These are phyloP conservation scores for Penicillium alfredii DNA, from an alignment of 495 filamentous ascomycete genomes.

Conservation along the genomic window DNA sequence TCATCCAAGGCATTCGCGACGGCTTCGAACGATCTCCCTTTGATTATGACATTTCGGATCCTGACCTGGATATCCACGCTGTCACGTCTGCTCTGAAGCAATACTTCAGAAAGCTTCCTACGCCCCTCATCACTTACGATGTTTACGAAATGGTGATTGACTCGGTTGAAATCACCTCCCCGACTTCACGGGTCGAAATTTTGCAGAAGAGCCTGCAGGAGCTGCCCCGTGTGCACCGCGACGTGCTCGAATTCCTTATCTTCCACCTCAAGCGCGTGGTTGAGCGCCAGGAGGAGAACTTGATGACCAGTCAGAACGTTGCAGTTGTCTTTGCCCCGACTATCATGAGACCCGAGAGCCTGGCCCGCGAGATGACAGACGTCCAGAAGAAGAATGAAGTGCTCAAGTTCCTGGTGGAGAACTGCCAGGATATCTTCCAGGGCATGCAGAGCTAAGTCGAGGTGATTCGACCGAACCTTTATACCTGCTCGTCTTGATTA, in stretches of 20 bases:
- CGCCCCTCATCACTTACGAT: constrained; percentile 85
- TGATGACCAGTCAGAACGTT: constrained; percentile 91
- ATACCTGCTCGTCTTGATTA: background rate
- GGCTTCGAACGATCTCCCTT: constrained; percentile 72
- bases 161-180: constrained; percentile 41
- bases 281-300: constrained; percentile 71
- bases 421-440: constrained; percentile 73
- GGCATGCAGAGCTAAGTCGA: constrained; percentile 35
- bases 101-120: constrained; percentile 93
- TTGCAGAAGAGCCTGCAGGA: constrained; percentile 65
- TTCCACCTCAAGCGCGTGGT: constrained; percentile 92
- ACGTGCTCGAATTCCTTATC: constrained; percentile 87
- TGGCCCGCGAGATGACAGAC: constrained; percentile 93
- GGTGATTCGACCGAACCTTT: background rate
- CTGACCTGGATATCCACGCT: constrained; percentile 88
- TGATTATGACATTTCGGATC: constrained; percentile 87
- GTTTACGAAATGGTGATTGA: constrained; percentile 88
- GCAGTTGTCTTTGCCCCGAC: constrained; percentile 98
- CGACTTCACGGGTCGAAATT: constrained; percentile 51
- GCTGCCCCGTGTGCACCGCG: constrained; percentile 74
- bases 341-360: constrained; percentile 81
- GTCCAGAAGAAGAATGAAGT: constrained; percentile 87
- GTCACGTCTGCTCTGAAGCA: constrained; percentile 96
- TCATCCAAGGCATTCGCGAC: constrained; percentile 79
- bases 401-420: constrained; percentile 84